These are phyloP conservation scores for Thermochaetoides thermophila DNA, from an alignment of 495 filamentous ascomycete genomes.

Conservation along the genomic window DNA sequence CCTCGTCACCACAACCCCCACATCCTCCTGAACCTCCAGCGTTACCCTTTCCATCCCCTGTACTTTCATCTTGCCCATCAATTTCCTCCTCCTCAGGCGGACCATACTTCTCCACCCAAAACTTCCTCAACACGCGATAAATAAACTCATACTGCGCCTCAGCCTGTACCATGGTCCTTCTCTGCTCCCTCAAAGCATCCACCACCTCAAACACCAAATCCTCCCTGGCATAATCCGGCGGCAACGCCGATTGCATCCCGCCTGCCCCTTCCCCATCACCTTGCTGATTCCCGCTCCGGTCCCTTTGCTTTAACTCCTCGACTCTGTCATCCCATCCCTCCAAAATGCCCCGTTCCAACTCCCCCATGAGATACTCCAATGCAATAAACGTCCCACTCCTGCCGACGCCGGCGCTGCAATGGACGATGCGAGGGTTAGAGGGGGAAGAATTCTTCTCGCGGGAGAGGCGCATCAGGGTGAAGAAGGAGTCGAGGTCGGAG, in stretches of 20 bases:
- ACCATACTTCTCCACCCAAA: slow-evolving; percentile 46
- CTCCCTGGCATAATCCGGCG: slow-evolving; percentile 6
- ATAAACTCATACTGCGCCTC: slow-evolving; percentile 78
- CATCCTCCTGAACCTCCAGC: too few species aligned
- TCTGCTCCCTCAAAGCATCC: slow-evolving; percentile 68
- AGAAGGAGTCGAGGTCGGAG: slow-evolving; percentile 60
- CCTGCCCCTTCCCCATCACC: neutral
- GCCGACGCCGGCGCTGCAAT: slow-evolving; percentile 90
- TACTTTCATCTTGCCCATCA: too few species aligned
- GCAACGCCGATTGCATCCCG: neutral
- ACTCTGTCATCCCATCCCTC: slow-evolving; percentile 27
- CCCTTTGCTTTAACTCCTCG: too few species aligned
- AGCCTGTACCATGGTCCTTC: slow-evolving; percentile 92
- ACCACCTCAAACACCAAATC: slow-evolving; percentile 56
- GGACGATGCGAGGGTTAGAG: slow-evolving; percentile 71
- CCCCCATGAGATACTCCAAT: slow-evolving; percentile 73
- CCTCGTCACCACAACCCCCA: slow-evolving; percentile 16
- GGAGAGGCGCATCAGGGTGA: slow-evolving; percentile 64
- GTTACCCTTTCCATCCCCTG: too few species aligned
- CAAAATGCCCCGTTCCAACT: slow-evolving; percentile 62
- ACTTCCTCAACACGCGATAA: slow-evolving; percentile 70
- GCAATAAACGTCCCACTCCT: slow-evolving; percentile 92
- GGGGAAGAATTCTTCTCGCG: slow-evolving; percentile 48
- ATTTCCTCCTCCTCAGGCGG: too few species aligned
- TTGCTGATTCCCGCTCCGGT: neutral